Evolutionary conservation across 305 asterid species (phyloP).

Genomic region (Solanum hybrid): DNA sequence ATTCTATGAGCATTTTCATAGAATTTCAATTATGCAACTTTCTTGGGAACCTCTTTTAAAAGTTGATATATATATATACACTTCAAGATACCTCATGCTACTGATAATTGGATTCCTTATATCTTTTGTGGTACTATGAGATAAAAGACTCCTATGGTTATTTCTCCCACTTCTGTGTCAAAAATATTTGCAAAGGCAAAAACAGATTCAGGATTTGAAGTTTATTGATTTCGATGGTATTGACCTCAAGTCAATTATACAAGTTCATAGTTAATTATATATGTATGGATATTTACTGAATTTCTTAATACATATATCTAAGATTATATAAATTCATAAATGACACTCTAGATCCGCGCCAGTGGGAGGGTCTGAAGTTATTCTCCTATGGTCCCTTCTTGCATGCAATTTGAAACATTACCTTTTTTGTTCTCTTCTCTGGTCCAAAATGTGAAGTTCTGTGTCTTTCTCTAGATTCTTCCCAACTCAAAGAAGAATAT

Average conservation of each 20-base stretch:
- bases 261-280: not conserved
- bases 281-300: not conserved
- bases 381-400: not conserved
- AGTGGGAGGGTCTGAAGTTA: not conserved
- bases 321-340: not conserved
- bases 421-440: not conserved
- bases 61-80: not conserved
- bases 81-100: slow-evolving; percentile 11
- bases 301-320: not conserved
- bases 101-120: slow-evolving; percentile 19
- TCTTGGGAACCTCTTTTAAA: not conserved
- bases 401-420: slow-evolving; percentile 13
- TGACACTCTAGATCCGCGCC: not conserved
- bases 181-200: not conserved
- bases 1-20: not conserved
- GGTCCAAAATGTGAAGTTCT: not conserved
- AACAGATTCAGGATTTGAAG: not conserved
- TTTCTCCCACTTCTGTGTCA: slow-evolving; percentile 4
- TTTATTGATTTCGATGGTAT: not conserved
- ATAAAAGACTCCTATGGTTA: not conserved
- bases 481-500: not conserved
- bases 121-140: not conserved
- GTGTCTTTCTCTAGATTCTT: not conserved
- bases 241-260: not conserved
- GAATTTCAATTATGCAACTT: slow-evolving; percentile 5